Percentiles rank a stretch among this genome's conserved stretches.
Evolutionary conservation across 75 land plant species (phyloP).

Genomic region (Selaginella moellendorffii): DNA sequence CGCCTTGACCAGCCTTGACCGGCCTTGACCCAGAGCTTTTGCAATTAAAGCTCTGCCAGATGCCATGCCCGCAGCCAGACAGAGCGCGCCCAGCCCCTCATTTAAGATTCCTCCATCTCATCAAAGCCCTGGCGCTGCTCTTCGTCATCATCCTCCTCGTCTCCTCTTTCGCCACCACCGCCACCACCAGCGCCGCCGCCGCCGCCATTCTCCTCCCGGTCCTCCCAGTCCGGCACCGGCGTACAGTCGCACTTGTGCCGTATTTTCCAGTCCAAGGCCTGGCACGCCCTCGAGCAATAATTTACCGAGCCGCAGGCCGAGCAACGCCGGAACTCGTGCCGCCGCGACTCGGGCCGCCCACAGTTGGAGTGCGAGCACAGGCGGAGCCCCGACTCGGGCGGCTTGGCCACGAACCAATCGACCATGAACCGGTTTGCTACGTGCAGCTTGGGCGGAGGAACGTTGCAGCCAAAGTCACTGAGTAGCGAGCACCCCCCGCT

Average conservation of each 20-base stretch:
- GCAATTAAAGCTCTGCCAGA: neutral
- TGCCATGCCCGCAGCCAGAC: too few species aligned
- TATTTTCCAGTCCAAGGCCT: slow-evolving; percentile 78
- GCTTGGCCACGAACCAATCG: slow-evolving; percentile 46
- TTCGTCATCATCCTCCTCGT: slow-evolving; percentile 17
- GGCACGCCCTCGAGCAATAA: slow-evolving; percentile 87
- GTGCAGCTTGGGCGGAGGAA: slow-evolving; percentile 57
- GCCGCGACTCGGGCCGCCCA: slow-evolving; percentile 67
- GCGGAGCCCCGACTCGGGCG: slow-evolving; percentile 28
- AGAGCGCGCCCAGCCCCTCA: neutral
- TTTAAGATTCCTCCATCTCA: neutral
- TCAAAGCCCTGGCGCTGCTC: neutral
- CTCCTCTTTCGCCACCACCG: slow-evolving; percentile 14
- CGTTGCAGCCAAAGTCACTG: slow-evolving; percentile 76
- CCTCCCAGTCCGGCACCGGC: slow-evolving; percentile 58
- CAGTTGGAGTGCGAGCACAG: slow-evolving; percentile 67
- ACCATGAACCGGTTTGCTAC: slow-evolving; percentile 54
- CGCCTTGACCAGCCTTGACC: too few species aligned
- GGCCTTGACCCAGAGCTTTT: too few species aligned
- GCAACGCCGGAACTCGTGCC: slow-evolving; percentile 81
- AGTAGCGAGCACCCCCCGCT: slow-evolving; percentile 36
- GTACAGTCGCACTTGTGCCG: slow-evolving; percentile 55
- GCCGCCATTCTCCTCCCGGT: slow-evolving; percentile 21
- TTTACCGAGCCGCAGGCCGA: slow-evolving; percentile 77
- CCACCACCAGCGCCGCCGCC: too few species aligned